phyloP scores from a whole-genome alignment of 23 red algal genomes.

The Cyanidioschyzon merolae region DNA sequence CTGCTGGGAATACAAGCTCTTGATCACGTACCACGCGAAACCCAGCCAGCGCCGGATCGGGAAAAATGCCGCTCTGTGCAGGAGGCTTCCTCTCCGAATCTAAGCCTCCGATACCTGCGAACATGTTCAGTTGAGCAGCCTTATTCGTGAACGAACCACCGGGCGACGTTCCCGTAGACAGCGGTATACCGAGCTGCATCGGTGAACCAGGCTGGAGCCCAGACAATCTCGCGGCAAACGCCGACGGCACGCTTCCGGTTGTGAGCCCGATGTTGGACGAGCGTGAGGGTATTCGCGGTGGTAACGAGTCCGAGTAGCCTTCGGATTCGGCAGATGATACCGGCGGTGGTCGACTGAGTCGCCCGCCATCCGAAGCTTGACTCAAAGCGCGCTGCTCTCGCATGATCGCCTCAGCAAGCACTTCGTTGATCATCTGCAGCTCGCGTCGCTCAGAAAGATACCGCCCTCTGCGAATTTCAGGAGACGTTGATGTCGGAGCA shows the following conservation, averaged over 20 bases:
- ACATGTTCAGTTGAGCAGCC: not conserved
- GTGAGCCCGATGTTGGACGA: not conserved
- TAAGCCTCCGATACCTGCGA: not conserved
- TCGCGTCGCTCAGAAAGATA: not conserved
- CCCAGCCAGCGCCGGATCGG: not conserved
- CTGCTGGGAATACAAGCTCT: slow-evolving; percentile 1
- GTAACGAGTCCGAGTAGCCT: slow-evolving; percentile 10
- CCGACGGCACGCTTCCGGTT: not conserved
- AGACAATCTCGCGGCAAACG: not conserved
- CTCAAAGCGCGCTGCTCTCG: not conserved
- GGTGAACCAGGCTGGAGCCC: not conserved
- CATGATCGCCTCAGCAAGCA: not conserved
- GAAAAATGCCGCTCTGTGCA: not conserved
- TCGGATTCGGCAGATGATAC: slow-evolving; percentile 7
- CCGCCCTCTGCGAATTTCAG: not conserved
- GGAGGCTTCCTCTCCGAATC: not conserved
- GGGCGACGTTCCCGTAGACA: not conserved
- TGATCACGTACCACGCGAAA: not conserved
- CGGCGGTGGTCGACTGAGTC: not conserved
- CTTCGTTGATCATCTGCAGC: not conserved
- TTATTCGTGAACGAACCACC: not conserved
- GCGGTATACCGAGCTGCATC: not conserved
- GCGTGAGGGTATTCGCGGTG: not conserved
- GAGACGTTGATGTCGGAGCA: not conserved
- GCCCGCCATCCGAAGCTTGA: not conserved